Evolutionary conservation across 352 stramenopile species (phyloP).

Genomic region (Phytophthora colocasiae): DNA sequence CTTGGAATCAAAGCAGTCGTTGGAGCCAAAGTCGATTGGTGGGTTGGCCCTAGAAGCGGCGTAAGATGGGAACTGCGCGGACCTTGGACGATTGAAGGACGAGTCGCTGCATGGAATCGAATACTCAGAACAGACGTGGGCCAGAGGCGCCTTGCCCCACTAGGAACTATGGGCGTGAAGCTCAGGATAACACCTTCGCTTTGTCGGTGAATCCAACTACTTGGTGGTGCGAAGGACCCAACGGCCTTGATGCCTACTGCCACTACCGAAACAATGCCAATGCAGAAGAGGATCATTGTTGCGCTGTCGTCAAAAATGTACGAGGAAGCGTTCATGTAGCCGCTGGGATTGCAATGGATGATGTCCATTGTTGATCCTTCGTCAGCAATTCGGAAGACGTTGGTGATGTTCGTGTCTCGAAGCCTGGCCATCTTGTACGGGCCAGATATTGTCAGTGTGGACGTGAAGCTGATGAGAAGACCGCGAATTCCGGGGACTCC

Average conservation of each 20-base stretch:
- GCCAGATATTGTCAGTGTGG: conserved; percentile 39
- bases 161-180: conserved; percentile 13
- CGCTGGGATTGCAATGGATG: conserved; percentile 10
- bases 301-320: conserved; percentile 25
- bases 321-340: conserved; percentile 29
- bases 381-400: conserved; percentile 16
- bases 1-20: conserved; percentile 6
- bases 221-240: conserved; percentile 14
- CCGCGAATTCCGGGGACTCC: conserved; percentile 39
- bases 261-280: conserved; percentile 3
- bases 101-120: conserved; percentile 13
- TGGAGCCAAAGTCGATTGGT: neutral
- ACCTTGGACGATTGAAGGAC: neutral
- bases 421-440: conserved; percentile 31
- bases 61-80: conserved; percentile 5
- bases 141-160: conserved; percentile 14
- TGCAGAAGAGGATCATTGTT: conserved; percentile 23
- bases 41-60: neutral
- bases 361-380: conserved; percentile 20
- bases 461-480: conserved; percentile 45
- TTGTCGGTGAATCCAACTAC: conserved; percentile 11
- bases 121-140: conserved; percentile 21
- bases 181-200: conserved; percentile 14
- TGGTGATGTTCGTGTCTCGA: conserved; percentile 24
- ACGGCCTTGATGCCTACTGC: conserved; percentile 12